Evolutionary conservation across 768 basidiomycete species (phyloP).

Genomic region (Austroboletus eburneus): DNA sequence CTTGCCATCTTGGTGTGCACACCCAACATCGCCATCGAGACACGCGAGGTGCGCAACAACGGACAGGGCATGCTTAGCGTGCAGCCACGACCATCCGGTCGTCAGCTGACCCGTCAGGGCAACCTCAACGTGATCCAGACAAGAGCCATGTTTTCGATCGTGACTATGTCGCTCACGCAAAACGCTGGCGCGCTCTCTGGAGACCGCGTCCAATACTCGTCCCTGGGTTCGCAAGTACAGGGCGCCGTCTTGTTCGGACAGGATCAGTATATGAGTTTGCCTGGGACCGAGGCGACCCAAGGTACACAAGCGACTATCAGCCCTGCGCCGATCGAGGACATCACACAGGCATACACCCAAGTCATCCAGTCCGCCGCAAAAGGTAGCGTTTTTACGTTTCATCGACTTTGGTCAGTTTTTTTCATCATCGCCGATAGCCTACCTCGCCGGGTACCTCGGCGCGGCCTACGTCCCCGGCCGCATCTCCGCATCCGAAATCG

Average conservation of each 20-base stretch:
- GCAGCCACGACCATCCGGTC: constrained; percentile 11
- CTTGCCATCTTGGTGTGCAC: constrained; percentile 19
- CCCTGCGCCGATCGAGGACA: constrained; percentile 6
- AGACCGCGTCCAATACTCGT: not conserved
- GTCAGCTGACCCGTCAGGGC: constrained; percentile 14
- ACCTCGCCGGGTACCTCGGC: constrained; percentile 21
- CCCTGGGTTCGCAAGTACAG: constrained; percentile 17
- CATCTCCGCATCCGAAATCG: constrained; percentile 14
- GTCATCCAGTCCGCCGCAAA: constrained; percentile 20
- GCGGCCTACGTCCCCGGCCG: constrained; percentile 29
- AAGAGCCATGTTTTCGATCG: constrained; percentile 20
- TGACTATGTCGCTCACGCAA: constrained; percentile 6
- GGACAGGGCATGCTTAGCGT: constrained; percentile 17
- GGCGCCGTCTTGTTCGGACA: constrained; percentile 20
- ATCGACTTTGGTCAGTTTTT: too few species aligned
- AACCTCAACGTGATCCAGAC: constrained; percentile 26
- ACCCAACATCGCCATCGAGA: constrained; percentile 24
- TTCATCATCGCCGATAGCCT: constrained; percentile 9
- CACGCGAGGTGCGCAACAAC: constrained; percentile 24
- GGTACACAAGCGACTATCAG: constrained; percentile 2
- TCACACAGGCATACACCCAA: constrained; percentile 18
- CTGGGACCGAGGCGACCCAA: not conserved
- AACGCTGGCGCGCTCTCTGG: constrained; percentile 1
- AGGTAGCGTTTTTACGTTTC: constrained; percentile 6
- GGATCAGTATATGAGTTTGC: constrained; percentile 9